Evolutionary conservation across 2,329 filamentous ascomycete genomes (phyloP), one percentile per base, ranked within the genome.

Genomic region (Magnaporthiopsis incrustans): DNA sequence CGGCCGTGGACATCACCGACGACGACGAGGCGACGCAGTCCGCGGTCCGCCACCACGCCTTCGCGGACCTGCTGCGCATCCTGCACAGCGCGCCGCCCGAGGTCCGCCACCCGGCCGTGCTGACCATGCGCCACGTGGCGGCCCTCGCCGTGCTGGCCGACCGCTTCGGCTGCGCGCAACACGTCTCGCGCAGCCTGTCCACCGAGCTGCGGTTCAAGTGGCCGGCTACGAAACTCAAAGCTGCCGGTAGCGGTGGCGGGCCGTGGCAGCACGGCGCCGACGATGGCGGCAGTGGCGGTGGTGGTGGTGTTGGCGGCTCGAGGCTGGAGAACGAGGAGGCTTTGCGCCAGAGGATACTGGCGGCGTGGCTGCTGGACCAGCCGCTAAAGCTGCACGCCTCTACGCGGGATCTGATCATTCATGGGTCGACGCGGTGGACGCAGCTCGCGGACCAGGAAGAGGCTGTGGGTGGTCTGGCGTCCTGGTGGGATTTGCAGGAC

Each of bases 401-500:
- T 35, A 89, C 88, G 0, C 81, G 83, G 35, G 86, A 90, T 67
- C 73, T 92, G 38, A 85, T 92, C 63, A 75, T 88, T 67, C 82
- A 83, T 66, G 89, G 89, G 25, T 91, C 86, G 4, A 75, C 76
- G 60, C 81, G 81, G 66, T 86, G 88, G 87, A 77, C 75, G 57
- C 59, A 59, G 7, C 25, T 50, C 15, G 71, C 77, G 56, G 70
- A 70, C 4, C 74, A 73, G 22, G 72, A 73, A 32, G 67, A 67
- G 6, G 67, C 67, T 64, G 75, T 63, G 22, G 57, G 33, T 14
- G 64, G 22, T 27, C 57, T 61, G 64, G 81, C 86, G 3, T 77
- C 84, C 15, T 92, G 89, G 89, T 92, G 89, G 88, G 84, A 89
- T 71, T 74, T 93, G 25, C 89, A 88, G 0, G 82, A 86, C 64